Evolutionary conservation across 1,284 basidiomycete genomes (phyloP), one percentile per base, ranked within the genome.

Genomic region (Agaricales sp.): DNA sequence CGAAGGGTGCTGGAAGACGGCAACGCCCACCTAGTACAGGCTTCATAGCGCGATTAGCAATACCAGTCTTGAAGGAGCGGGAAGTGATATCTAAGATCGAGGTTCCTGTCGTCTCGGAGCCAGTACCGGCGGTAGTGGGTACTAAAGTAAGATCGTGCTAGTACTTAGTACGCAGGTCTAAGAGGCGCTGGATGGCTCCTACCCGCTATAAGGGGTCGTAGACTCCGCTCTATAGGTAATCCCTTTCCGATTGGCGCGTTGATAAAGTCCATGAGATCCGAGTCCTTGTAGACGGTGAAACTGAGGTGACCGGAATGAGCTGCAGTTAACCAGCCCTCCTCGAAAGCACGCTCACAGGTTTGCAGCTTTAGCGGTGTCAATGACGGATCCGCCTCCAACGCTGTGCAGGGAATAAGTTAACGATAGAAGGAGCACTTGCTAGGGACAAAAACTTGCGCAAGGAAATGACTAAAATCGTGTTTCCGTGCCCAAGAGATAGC

Each of bases 91-190:
- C 95, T 46, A 96, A 79, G 57, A 98, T 97, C 13, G 95, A 92
- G 1, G 95, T 91, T n/a, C 95, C 95, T 2, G 94, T 98, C 1
- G 95, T 98, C 67, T 98, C 92, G 2, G 90, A 92, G 12, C 93
- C 94, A n/a, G 94, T 98, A 47, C 94, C 93, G 38, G 95, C 94
- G 4, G 94, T 98, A 2, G 95, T 98, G 8, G 93, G 93, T 19
- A 97, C 80, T 81, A 52, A 4, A 46, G 18, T 25, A 30, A 23
- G 51, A 22, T 18, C n/a, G n/a, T n/a, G 18, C 18, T 37, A 22
- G 14, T 19, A 26, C 4, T 21, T 12, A 13, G 22, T 11, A 14
- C 48, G 2, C 0, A 21, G 14, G 47, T 14, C 16, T 22, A 16
- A 38, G 14, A 30, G 16, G 16, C 13, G 39, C 8, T 8, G 39